Base-by-base conservation (phyloP, 768 basidiomycete genomes). In the Cubamyces lactineus region DNA sequence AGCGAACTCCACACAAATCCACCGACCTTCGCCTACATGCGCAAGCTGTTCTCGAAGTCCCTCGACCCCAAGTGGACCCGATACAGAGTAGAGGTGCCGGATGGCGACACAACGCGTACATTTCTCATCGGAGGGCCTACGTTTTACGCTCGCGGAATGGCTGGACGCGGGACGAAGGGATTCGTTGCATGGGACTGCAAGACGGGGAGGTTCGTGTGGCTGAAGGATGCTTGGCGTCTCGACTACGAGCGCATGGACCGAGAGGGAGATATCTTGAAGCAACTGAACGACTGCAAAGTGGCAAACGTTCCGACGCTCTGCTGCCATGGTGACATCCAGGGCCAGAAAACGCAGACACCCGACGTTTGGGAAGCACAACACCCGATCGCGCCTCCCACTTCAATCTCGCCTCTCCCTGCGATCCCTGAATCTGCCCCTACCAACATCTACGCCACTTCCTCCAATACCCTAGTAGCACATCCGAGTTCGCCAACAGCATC, bases 151-250 rank as follows among this genome's bases (percentile, higher is more conserved):
- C 34, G 30, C 23, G 60, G 62, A 0, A 57, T 63, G 45, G 60
- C 52, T 5, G 56, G 66, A 5, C 66, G 62, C 1, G 62, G 55
- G 2, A 64, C 66, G 2, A 53, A 43, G n/a, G 60, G 66, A 7
- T 65, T 64, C 34, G 55, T 67, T 24, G 66, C 63, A 1, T 43
- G 50, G 43, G 63, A 67, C 34, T 28, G 17, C 41, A 30, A 21
- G 24, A 13, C 46, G 5, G 51, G 34, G 17, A 6, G 40, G 2
- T 50, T 30, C 41, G n/a, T 34, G 5, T 58, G 57, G 57, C 38
- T 63, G 38, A 63, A 63, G 52, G 62, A 63, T 17, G 39, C 57
- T 17, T 63, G 62, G 62, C 56, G 62, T 1, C 39, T 26, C 5
- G 11, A 40, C 24, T 48, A 58, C 28, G 51, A 58, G 24, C 19